Conservation (phyloP, 164 flowering plant species). For the Umbilicus rupestris region DNA sequence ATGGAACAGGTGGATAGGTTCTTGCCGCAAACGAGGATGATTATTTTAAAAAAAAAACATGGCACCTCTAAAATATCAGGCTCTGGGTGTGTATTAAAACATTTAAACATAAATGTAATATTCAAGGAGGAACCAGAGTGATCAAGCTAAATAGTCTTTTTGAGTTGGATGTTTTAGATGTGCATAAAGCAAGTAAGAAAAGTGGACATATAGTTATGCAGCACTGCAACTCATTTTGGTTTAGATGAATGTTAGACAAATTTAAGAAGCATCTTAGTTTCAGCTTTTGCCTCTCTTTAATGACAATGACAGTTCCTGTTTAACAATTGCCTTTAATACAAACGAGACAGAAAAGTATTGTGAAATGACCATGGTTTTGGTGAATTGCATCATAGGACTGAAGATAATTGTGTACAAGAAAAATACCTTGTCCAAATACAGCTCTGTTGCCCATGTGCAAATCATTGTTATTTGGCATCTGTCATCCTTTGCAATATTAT, state of each 20-base stretch:
- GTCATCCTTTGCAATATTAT: conserved; percentile 80
- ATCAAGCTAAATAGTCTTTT: not conserved
- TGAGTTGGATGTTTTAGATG: not conserved
- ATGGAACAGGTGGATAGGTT: not conserved
- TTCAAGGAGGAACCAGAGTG: not conserved
- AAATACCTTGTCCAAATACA: conserved; percentile 90
- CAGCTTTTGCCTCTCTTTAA: not conserved
- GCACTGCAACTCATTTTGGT: too few species aligned
- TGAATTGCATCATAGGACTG: not conserved
- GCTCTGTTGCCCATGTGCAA: conserved; percentile 94
- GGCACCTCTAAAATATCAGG: not conserved
- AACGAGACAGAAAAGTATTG: not conserved
- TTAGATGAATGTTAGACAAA: not conserved
- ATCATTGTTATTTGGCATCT: conserved; percentile 98
- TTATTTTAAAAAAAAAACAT: not conserved
- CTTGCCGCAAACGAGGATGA: not conserved
- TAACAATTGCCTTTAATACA: not conserved
- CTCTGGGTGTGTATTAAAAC: not conserved
- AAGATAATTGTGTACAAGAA: not conserved
- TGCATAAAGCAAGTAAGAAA: too few species aligned
- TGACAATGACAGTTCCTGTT: not conserved
- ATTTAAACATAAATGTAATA: not conserved
- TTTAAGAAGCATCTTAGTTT: not conserved
- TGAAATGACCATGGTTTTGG: not conserved
- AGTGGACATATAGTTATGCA: too few species aligned